Conservation (phyloP, 2,329 filamentous ascomycete species). For the Paraconiothyrium sp. region DNA sequence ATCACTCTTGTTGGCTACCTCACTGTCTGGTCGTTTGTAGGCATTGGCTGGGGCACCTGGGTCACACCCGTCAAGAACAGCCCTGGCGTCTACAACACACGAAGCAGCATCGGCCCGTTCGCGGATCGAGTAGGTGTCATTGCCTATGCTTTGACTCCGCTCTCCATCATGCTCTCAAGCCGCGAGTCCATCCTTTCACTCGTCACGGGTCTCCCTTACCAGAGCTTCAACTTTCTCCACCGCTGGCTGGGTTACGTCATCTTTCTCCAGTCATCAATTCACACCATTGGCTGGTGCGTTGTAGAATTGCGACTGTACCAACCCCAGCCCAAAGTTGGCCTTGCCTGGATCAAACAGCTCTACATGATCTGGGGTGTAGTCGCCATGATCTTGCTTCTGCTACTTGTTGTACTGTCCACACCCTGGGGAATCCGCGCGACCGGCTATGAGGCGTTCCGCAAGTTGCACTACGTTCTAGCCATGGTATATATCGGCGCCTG, state of each 20-base stretch:
- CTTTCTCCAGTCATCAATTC: slow-evolving; percentile 71
- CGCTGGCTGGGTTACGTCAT: slow-evolving; percentile 79
- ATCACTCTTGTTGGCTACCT: slow-evolving; percentile 69
- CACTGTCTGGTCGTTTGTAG: slow-evolving; percentile 70
- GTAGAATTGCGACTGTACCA: slow-evolving; percentile 74
- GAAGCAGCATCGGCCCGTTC: slow-evolving; percentile 73
- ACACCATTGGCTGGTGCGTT: slow-evolving; percentile 76
- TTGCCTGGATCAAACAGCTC: slow-evolving; percentile 66
- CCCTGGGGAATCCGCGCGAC: slow-evolving; percentile 69
- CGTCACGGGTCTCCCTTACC: slow-evolving; percentile 77
- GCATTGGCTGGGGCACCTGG: slow-evolving; percentile 75
- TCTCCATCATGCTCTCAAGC: slow-evolving; percentile 72
- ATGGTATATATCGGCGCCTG: slow-evolving; percentile 79
- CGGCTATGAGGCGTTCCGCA: slow-evolving; percentile 81
- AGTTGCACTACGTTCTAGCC: slow-evolving; percentile 76
- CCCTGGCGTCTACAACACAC: slow-evolving; percentile 68
- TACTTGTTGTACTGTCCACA: slow-evolving; percentile 69
- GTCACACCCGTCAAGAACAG: slow-evolving; percentile 70
- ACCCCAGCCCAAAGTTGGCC: slow-evolving; percentile 70
- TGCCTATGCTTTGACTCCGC: slow-evolving; percentile 77
- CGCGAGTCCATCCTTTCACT: slow-evolving; percentile 76
- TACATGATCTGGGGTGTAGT: slow-evolving; percentile 80
- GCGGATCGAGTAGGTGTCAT: slow-evolving; percentile 74
- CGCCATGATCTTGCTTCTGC: slow-evolving; percentile 70
- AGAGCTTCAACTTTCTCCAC: slow-evolving; percentile 63